Base-by-base conservation (phyloP, 257 asterid species). In the Cordia subcordata region DNA sequence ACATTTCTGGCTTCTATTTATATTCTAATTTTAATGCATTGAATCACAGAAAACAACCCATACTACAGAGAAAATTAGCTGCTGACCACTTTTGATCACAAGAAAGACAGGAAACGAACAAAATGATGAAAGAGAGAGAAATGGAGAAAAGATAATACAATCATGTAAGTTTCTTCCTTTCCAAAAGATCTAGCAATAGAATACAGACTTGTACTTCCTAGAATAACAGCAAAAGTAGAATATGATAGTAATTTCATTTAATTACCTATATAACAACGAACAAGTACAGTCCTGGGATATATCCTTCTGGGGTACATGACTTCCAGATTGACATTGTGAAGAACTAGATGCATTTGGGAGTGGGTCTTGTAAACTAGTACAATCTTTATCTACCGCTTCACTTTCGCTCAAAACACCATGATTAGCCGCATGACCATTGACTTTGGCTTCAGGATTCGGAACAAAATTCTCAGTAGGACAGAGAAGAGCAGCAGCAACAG, bases 401-500 rank as follows among this genome's bases (percentile, higher is more conserved):
- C 58, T 60, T 32, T 62, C 81, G 63, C 73, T 74, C 37, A 77
- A 53, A 63, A 70, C 66, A 75, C 55, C 79, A 68, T 69, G 78
- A 65, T 64, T 66, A 60, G 54, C 47, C 68, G 74, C 49, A 55
- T 67, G 70, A 69, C 99, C 97, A 65, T 88, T 86, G 58, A 58
- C 72, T 78, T 86, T 77, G 46, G 86, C 79, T 67, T 84, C 82
- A 57, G 76, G 66, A 53, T 62, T 70, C 70, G 66, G 83, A 65
- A 70, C 47, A 62, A 78, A 73, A 61, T 74, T 64, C 72, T 77
- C 85, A 51, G 79, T 73, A 58, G 70, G 74, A 79, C 91, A 92
- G 19, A 92, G 78, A 73, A 92, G 87, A 63, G 96, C 85, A 69
- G 91, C 88, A 67, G 95, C 97, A 73, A 89, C 81, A 70, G 69